These are phyloP conservation scores for Barbatosphaeria neglecta DNA, from an alignment of 495 filamentous ascomycete genomes.

Conservation along the genomic window DNA sequence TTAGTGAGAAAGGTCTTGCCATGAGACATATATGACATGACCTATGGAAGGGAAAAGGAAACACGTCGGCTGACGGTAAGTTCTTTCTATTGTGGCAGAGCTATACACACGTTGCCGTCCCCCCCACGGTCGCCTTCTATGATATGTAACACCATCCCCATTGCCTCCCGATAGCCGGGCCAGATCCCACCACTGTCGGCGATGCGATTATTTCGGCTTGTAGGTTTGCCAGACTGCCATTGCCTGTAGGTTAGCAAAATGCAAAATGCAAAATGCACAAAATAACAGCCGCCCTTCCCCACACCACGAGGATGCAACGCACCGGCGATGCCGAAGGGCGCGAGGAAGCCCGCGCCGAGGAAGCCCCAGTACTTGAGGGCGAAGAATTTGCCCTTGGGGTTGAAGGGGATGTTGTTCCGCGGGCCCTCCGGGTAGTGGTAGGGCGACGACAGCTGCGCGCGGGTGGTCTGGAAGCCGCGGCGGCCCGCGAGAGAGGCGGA, in stretches of 20 bases:
- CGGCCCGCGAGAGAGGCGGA: conserved; percentile 62
- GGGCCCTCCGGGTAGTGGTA: conserved; percentile 99
- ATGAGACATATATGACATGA: too few relatives aligned
- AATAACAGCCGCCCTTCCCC: not conserved
- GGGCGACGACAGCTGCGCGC: conserved; percentile 71
- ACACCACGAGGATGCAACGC: conserved; percentile 27
- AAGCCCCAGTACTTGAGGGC: conserved; percentile 70
- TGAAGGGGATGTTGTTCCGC: conserved; percentile 89
- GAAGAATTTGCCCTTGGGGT: conserved; percentile 81
- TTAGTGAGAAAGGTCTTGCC: too few relatives aligned
- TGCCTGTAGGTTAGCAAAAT: not conserved
- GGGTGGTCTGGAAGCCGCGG: conserved; percentile 89
- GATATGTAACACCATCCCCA: too few relatives aligned
- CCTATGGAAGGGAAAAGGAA: too few relatives aligned
- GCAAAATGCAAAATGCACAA: not conserved
- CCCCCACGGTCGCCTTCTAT: too few relatives aligned
- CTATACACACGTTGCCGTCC: too few relatives aligned
- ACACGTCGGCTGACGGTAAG: too few relatives aligned
- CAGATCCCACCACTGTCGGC: not conserved
- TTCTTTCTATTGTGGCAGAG: too few relatives aligned
- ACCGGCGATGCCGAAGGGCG: conserved; percentile 77
- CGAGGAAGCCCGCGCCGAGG: conserved; percentile 63
- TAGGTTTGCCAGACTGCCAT: conserved; percentile 74
- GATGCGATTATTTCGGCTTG: conserved; percentile 40
- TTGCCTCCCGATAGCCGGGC: too few relatives aligned